Percentiles rank a stretch among this genome's conserved stretches.
Conservation (phyloP, 495 filamentous ascomycete species). For the Pyronema omphalodes region DNA sequence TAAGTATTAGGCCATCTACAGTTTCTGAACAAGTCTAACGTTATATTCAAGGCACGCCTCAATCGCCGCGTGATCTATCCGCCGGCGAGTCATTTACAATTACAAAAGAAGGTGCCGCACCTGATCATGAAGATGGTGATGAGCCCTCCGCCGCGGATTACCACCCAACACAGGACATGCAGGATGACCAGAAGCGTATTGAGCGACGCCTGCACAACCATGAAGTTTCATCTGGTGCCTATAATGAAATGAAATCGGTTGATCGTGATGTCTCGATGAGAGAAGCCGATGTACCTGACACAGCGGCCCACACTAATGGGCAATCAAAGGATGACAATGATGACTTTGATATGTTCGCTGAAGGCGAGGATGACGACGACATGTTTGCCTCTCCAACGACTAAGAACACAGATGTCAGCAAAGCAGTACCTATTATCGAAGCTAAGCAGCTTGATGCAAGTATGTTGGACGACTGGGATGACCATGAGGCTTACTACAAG, state of each 20-base stretch:
- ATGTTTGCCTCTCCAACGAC: slow-evolving; percentile 55
- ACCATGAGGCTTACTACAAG: slow-evolving; percentile 88
- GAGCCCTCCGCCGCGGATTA: slow-evolving; percentile 90
- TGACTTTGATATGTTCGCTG: slow-evolving; percentile 90
- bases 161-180: slow-evolving; percentile 83
- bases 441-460: slow-evolving; percentile 53
- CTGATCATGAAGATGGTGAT: slow-evolving; percentile 43
- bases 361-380: slow-evolving; percentile 70
- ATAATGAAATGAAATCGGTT: slow-evolving; percentile 40
- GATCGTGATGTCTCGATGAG: slow-evolving; percentile 40
- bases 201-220: slow-evolving; percentile 37
- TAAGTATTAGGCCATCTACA: background rate
- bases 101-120: slow-evolving; percentile 44
- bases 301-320: slow-evolving; percentile 23
- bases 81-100: slow-evolving; percentile 28
- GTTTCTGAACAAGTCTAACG: background rate
- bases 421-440: slow-evolving; percentile 31
- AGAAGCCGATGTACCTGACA: slow-evolving; percentile 25
- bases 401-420: slow-evolving; percentile 22
- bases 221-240: slow-evolving; percentile 38
- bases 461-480: slow-evolving; percentile 85
- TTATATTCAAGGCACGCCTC: slow-evolving; percentile 1
- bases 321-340: slow-evolving; percentile 36
- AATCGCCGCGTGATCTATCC: background rate
- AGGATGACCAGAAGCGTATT: slow-evolving; percentile 62